Conservation (phyloP, 805 yeast species). For the Metschnikowia henanensis region DNA sequence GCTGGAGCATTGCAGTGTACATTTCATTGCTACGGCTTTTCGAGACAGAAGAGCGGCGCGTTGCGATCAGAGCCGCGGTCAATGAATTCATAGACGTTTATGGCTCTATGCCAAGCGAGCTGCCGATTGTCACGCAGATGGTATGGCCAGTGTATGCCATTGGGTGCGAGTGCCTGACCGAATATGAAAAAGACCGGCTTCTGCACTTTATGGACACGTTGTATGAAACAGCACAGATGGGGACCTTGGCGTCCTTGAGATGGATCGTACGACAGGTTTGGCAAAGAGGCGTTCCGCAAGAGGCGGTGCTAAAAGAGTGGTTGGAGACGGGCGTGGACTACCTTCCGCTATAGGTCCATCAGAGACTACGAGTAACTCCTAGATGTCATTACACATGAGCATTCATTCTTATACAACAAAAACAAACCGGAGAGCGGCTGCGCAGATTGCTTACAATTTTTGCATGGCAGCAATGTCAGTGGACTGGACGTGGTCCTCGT, state of each 20-base stretch:
- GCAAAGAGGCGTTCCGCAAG: slow-evolving; percentile 43
- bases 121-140: slow-evolving; percentile 58
- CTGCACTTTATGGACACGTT: slow-evolving; percentile 39
- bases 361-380: no score
- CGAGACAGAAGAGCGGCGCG: slow-evolving; percentile 26
- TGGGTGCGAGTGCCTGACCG: slow-evolving; percentile 43
- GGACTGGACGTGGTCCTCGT: slow-evolving; percentile 99
- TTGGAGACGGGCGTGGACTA: slow-evolving; percentile 51
- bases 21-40: slow-evolving; percentile 28
- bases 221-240: slow-evolving; percentile 53
- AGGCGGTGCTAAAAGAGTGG: slow-evolving; percentile 44
- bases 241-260: slow-evolving; percentile 46
- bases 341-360: slow-evolving; percentile 32
- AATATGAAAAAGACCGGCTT: slow-evolving; percentile 29
- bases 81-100: slow-evolving; percentile 51
- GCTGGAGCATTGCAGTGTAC: slow-evolving; percentile 50
- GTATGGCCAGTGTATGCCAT: slow-evolving; percentile 61
- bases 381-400: slow-evolving; percentile 11
- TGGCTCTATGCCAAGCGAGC: slow-evolving; percentile 42
- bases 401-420: slow-evolving; percentile 26
- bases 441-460: slow-evolving; percentile 64
- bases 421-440: slow-evolving; percentile 10
- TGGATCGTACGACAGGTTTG: slow-evolving; percentile 46
- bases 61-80: slow-evolving; percentile 30
- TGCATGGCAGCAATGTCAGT: slow-evolving; percentile 98